Evolutionary conservation across 306 rosid species (phyloP).

Genomic region (Citrullus mucosospermus): DNA sequence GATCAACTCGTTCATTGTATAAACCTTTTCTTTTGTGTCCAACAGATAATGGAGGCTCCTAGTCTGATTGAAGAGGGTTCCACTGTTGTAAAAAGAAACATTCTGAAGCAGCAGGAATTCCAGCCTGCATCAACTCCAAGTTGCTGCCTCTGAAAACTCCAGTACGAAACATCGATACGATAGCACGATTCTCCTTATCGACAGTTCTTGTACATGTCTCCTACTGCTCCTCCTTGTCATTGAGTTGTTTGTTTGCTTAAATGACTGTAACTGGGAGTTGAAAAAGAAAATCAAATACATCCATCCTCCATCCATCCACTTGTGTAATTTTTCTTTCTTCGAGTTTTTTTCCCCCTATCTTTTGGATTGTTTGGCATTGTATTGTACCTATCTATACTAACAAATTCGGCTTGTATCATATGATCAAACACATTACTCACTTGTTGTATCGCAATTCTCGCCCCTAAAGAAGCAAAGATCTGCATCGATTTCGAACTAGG

Average conservation of each 20-base stretch:
- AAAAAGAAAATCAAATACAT: neutral
- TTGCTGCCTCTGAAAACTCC: conserved; percentile 50
- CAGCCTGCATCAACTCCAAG: conserved; percentile 26
- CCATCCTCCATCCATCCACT: neutral
- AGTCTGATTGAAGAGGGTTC: conserved; percentile 87
- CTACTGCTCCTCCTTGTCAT: neutral
- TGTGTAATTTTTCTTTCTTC: neutral
- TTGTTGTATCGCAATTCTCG: neutral
- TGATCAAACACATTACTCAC: neutral
- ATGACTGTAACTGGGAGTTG: conserved; percentile 1
- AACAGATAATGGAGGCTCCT: conserved; percentile 85
- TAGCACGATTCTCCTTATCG: conserved; percentile 16
- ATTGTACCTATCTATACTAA: conserved; percentile 4
- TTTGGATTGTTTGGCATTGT: conserved; percentile 7
- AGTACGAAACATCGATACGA: neutral
- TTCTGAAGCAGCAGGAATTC: conserved; percentile 51
- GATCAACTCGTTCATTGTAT: no score
- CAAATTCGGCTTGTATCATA: neutral
- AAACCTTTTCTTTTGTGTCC: neutral
- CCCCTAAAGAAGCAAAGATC: neutral
- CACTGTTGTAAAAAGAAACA: conserved; percentile 40
- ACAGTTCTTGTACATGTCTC: conserved; percentile 35
- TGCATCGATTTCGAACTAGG: neutral
- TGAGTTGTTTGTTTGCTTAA: neutral
- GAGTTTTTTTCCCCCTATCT: neutral